Percentiles rank a stretch among this genome's conserved stretches.
These are phyloP conservation scores for Claviceps pazoutovae DNA, from an alignment of 2,329 filamentous ascomycete genomes.

Conservation along the genomic window DNA sequence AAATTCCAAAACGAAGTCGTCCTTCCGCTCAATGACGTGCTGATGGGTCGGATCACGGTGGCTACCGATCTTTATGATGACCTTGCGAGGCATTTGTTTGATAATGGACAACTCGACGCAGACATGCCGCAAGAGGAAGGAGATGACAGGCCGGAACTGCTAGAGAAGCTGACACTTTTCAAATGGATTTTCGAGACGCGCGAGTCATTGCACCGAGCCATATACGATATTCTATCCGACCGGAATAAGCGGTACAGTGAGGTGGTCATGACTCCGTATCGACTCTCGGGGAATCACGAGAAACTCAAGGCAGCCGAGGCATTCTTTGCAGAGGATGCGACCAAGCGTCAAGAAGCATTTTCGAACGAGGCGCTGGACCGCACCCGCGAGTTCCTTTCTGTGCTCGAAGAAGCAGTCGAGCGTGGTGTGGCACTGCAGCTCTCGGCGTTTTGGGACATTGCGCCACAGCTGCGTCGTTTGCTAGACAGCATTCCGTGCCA, in stretches of 20 bases:
- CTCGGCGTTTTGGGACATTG: conserved; percentile 95
- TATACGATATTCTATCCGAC: conserved; percentile 73
- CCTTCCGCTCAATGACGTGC: conserved; percentile 67
- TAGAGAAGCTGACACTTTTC: conserved; percentile 85
- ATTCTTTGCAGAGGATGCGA: conserved; percentile 72
- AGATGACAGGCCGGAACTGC: conserved; percentile 81
- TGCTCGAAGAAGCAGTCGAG: conserved; percentile 73
- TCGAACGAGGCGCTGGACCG: conserved; percentile 60
- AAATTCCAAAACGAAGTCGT: conserved; percentile 71
- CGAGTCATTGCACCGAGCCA: conserved; percentile 72
- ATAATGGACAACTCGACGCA: conserved; percentile 47
- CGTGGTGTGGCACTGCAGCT: conserved; percentile 84
- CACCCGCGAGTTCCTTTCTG: conserved; percentile 59
- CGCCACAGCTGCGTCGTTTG: conserved; percentile 63
- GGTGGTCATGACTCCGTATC: conserved; percentile 71
- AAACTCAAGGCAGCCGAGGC: conserved; percentile 65
- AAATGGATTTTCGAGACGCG: conserved; percentile 96
- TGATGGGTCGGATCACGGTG: conserved; percentile 60
- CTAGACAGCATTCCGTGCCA: conserved; percentile 63
- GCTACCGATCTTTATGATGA: conserved; percentile 68
- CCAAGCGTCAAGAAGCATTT: conserved; percentile 56
- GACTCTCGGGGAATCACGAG: conserved; percentile 56
- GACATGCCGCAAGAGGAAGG: conserved; percentile 89
- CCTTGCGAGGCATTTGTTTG: conserved; percentile 57
- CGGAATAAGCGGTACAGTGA: conserved; percentile 77